A percentile compares a stretch with the other conserved stretches of the same genome.
Evolutionary conservation across 345 rosid species (phyloP).

Genomic region (Dimocarpus longan): DNA sequence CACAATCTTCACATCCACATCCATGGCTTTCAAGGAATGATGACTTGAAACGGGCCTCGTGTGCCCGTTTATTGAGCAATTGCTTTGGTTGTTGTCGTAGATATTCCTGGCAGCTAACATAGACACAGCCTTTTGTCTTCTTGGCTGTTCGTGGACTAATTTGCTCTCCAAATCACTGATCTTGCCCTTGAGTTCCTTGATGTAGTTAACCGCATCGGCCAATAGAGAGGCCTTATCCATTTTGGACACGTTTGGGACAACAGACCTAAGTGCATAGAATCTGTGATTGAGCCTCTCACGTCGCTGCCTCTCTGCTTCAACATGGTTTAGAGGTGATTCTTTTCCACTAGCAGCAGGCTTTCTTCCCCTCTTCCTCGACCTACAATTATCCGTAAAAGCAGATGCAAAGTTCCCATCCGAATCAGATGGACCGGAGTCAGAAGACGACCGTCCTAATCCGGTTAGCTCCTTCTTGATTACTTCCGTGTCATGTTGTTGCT

Average conservation of each 20-base stretch:
- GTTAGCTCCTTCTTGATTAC: conserved; percentile 20
- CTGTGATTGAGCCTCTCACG: conserved; percentile 81
- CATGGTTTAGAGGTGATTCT: conserved; percentile 56
- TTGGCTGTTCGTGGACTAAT: conserved; percentile 5
- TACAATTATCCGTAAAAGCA: conserved; percentile 10
- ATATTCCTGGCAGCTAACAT: neutral
- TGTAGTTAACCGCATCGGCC: conserved; percentile 69
- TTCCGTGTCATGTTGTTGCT: conserved; percentile 1
- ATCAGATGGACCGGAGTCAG: conserved; percentile 43
- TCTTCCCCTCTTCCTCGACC: conserved; percentile 37
- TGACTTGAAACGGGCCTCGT: conserved; percentile 5
- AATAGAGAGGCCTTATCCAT: conserved; percentile 91
- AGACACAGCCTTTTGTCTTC: conserved; percentile 12
- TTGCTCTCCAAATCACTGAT: conserved; percentile 51
- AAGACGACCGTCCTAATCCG: conserved; percentile 34
- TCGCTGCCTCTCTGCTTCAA: conserved; percentile 83
- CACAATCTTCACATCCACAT: conserved; percentile 54
- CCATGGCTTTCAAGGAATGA: conserved; percentile 20
- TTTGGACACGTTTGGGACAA: conserved; percentile 84
- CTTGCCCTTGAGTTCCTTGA: conserved; percentile 61
- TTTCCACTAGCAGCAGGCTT: conserved; percentile 35
- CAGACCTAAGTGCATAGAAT: conserved; percentile 76
- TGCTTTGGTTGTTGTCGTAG: conserved; percentile 1
- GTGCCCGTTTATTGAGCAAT: neutral
- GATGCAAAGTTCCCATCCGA: conserved; percentile 29